A percentile compares a stretch with the other conserved stretches of the same genome.
phyloP scores from a whole-genome alignment of 768 basidiomycete genomes.

The Pisolithus microcarpus region DNA sequence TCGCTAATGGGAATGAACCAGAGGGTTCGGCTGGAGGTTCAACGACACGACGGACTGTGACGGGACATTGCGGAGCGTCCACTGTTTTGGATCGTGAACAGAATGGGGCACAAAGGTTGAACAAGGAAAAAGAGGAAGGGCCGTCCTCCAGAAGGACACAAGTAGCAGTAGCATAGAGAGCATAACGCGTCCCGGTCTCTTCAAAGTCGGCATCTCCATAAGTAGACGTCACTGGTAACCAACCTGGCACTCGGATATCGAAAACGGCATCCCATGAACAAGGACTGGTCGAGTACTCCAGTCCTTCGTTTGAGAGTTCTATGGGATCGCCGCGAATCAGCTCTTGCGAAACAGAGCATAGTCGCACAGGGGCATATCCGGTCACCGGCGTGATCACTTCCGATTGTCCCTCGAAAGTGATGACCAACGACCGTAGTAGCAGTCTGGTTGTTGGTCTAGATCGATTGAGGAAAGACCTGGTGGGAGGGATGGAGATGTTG shows the following conservation, averaged over 20 bases:
- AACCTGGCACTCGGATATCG: constrained; percentile 80
- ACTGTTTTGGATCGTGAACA: constrained; percentile 37
- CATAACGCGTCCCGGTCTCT: constrained; percentile 55
- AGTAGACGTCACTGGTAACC: constrained; percentile 63
- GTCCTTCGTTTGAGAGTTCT: constrained; percentile 58
- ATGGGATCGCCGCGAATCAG: constrained; percentile 43
- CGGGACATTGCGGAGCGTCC: constrained; percentile 32
- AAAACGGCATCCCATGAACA: constrained; percentile 73
- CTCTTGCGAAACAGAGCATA: constrained; percentile 61
- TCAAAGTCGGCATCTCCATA: constrained; percentile 39
- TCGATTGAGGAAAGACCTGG: constrained; percentile 50
- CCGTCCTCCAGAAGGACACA: constrained; percentile 43
- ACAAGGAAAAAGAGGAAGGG: constrained; percentile 38
- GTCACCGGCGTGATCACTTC: constrained; percentile 60
- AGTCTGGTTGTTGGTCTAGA: constrained; percentile 40
- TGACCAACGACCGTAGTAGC: constrained; percentile 58
- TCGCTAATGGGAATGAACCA: constrained; percentile 26
- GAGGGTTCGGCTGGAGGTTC: constrained; percentile 33
- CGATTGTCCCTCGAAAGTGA: constrained; percentile 83
- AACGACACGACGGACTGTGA: constrained; percentile 50
- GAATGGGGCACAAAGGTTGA: constrained; percentile 51
- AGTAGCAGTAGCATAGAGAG: constrained; percentile 59
- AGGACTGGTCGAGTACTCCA: constrained; percentile 47
- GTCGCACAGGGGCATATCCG: constrained; percentile 62
- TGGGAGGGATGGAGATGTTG: constrained; percentile 52